Base-by-base conservation (phyloP, 106 monocot genomes). In the Phalaenopsis aphrodite region DNA sequence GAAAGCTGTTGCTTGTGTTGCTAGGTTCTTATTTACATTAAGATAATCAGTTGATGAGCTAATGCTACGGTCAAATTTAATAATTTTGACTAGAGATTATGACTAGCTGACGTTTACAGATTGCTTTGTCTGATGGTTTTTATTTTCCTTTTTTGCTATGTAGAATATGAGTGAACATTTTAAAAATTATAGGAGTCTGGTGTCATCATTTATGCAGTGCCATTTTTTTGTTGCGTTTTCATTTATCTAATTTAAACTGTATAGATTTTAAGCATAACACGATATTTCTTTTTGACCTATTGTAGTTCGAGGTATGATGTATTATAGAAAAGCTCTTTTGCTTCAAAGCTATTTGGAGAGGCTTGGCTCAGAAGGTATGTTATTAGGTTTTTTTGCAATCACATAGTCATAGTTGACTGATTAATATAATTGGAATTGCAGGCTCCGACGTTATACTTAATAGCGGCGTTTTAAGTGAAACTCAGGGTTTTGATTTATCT, bases 231-330 rank as follows among this genome's bases (percentile, higher is more conserved):
- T 65, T 21, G 6, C 24, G 15, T 38, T 61, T 69, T 30, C 14
- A 39, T 69, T 38, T 69, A 69, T 69, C 8, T 38, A 69, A 38
- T 69, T 69, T 69, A 69, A 69, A 38, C 4, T 69, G 69, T 21
- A 39, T 10, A 69, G 38, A 69, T 69, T 39, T 69, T 15, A 39
- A 12, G 69, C 39, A 69, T 69, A 69, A 69, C 69, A 69, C 14
- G 8, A 41, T 12, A 71, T 74, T 74, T 74, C 17, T 17, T 42
- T 74, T 74, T 74, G 10, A 43, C 42, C 45, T 74, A n/a, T 16
- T 74, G 47, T 21, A 94, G 94, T 94, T 75, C 86, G 94, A 57
- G 94, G 94, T 12, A 94, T 94, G 94, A 94, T 94, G 94, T 94
- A 94, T 47, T 94, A 94, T 48, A 84, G 94, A 42, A 91, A 88